Evolutionary conservation across 2,329 filamentous ascomycete genomes (phyloP).

Genomic region (Aspergillus cejpii): DNA sequence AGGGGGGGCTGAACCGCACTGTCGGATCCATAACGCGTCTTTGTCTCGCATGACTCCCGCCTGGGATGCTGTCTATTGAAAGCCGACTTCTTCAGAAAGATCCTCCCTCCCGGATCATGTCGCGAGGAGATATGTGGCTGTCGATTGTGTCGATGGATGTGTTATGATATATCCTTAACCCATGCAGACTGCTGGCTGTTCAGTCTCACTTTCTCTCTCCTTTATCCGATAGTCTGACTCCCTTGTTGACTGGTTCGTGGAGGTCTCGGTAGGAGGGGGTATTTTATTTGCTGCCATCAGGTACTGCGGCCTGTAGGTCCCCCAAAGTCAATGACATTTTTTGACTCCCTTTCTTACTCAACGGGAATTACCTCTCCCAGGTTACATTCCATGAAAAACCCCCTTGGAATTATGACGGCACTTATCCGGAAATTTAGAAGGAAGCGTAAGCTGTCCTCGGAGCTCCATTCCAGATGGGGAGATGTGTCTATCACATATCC

Average conservation of each 20-base stretch:
- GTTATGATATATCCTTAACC: conserved; percentile 22
- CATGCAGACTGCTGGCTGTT: conserved; percentile 14
- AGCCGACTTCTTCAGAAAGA: conserved; percentile 13
- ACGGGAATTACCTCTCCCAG: conserved; percentile 2
- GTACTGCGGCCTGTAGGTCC: conserved; percentile 1
- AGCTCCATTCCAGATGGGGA: conserved; percentile 38
- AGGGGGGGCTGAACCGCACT: conserved; percentile 24
- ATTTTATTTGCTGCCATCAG: neutral
- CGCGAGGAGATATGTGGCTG: conserved; percentile 18
- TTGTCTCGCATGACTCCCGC: conserved; percentile 10
- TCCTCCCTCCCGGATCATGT: conserved; percentile 12
- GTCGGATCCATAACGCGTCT: conserved; percentile 22
- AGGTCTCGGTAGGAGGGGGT: conserved; percentile 3
- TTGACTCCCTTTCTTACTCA: conserved; percentile 9
- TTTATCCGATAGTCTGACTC: neutral
- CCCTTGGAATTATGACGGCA: conserved; percentile 24
- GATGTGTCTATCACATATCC: conserved; percentile 38
- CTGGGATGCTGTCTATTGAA: conserved; percentile 2
- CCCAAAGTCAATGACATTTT: conserved; percentile 3
- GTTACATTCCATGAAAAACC: conserved; percentile 21
- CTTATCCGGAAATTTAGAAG: conserved; percentile 29
- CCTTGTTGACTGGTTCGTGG: conserved; percentile 1
- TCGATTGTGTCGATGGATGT: conserved; percentile 10
- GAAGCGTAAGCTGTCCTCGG: conserved; percentile 32
- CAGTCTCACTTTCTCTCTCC: conserved; percentile 4